phyloP scores from a whole-genome alignment of 1,139 yeast species.

The Yamadazyma trypodendri region DNA sequence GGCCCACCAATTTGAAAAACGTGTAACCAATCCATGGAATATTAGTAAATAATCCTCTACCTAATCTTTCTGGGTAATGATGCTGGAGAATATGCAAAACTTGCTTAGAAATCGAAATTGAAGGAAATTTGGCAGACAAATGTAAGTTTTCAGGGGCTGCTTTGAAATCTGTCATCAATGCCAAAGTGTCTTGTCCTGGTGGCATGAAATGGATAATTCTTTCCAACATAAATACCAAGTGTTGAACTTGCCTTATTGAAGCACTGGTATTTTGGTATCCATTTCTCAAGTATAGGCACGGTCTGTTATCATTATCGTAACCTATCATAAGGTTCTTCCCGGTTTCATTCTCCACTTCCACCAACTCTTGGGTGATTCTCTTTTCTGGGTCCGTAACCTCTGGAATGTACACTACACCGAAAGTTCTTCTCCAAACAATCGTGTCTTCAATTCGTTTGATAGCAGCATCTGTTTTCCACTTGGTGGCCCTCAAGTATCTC shows the following conservation, averaged over 20 bases:
- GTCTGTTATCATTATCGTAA: slow-evolving; percentile 83
- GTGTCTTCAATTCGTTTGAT: slow-evolving; percentile 73
- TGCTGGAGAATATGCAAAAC: slow-evolving; percentile 87
- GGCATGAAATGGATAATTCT: slow-evolving; percentile 93
- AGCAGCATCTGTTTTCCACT: slow-evolving; percentile 76
- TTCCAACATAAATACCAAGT: slow-evolving; percentile 87
- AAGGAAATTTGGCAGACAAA: slow-evolving; percentile 42
- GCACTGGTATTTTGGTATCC: slow-evolving; percentile 93
- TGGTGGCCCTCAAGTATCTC: slow-evolving; percentile 86
- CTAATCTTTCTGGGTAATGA: slow-evolving; percentile 94
- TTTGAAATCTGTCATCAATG: slow-evolving; percentile 86
- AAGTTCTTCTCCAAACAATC: slow-evolving; percentile 87
- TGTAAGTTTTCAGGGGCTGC: slow-evolving; percentile 47
- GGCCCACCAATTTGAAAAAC: slow-evolving; percentile 83
- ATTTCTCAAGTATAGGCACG: slow-evolving; percentile 84
- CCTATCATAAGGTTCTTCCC: slow-evolving; percentile 92
- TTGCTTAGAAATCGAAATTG: slow-evolving; percentile 58
- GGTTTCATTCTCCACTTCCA: slow-evolving; percentile 70
- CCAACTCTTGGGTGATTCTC: slow-evolving; percentile 58
- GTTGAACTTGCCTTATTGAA: slow-evolving; percentile 86
- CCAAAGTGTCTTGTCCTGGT: slow-evolving; percentile 89
- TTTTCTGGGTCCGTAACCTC: slow-evolving; percentile 39
- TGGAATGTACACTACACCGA: slow-evolving; percentile 71
- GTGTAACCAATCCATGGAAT: slow-evolving; percentile 94
- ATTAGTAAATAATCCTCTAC: slow-evolving; percentile 85